Evolutionary conservation across 768 basidiomycete species (phyloP).

Genomic region (Galerina sulciceps): DNA sequence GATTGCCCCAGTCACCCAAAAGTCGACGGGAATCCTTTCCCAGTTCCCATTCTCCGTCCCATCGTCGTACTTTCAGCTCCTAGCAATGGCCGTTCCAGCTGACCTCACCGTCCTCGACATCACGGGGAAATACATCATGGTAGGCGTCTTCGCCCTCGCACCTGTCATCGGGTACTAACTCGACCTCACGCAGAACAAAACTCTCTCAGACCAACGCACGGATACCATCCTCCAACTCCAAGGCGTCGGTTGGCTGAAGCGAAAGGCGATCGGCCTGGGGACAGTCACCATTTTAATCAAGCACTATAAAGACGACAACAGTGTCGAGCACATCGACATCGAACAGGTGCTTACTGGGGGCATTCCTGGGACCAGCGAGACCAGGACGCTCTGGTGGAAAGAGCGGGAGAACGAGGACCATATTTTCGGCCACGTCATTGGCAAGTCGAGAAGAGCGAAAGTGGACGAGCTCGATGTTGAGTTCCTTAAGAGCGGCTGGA

Average conservation of each 20-base stretch:
- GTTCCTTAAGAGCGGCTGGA: conserved; percentile 51
- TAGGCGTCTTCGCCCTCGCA: conserved; percentile 26
- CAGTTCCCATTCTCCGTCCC: conserved; percentile 11
- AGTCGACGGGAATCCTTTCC: background rate
- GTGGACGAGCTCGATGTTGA: conserved; percentile 50
- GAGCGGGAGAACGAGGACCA: conserved; percentile 58
- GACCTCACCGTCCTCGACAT: conserved; percentile 63
- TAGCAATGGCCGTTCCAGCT: conserved; percentile 67
- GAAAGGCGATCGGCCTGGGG: conserved; percentile 60
- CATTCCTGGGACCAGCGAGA: conserved; percentile 59
- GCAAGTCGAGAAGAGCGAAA: conserved; percentile 55
- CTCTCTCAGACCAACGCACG: conserved; percentile 55
- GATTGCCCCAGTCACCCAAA: conserved; percentile 13
- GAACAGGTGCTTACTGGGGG: conserved; percentile 69
- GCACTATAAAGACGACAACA: conserved; percentile 64
- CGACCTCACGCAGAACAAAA: conserved; percentile 57
- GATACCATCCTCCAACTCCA: conserved; percentile 72
- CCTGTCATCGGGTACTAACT: background rate
- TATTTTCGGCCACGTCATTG: conserved; percentile 64
- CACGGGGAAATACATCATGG: conserved; percentile 66
- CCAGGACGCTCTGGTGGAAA: conserved; percentile 59
- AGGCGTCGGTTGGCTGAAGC: conserved; percentile 74
- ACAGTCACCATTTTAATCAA: conserved; percentile 65
- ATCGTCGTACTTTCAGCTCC: no score
- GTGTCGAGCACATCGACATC: conserved; percentile 69